Evolutionary conservation across 257 asterid genomes (phyloP).

Genomic region (Paulownia fortunei): DNA sequence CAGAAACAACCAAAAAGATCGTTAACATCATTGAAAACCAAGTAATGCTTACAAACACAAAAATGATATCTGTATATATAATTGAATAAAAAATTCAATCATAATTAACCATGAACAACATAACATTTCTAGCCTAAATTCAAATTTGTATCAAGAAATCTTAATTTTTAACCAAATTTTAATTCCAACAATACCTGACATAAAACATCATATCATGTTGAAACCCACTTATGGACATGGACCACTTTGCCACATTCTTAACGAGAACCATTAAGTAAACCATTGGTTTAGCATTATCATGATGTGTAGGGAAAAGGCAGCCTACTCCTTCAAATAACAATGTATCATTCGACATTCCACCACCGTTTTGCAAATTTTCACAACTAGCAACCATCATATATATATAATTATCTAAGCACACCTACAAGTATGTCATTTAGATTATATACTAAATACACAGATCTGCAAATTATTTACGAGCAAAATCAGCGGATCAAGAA

Average conservation of each 20-base stretch:
- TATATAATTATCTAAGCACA: neutral
- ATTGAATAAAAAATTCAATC: neutral
- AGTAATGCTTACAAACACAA: neutral
- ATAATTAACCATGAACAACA: neutral
- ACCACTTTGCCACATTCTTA: conserved; percentile 5
- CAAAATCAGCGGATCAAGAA: conserved; percentile 4
- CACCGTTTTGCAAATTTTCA: neutral
- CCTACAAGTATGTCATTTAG: neutral
- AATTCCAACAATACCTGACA: neutral
- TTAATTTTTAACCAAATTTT: neutral
- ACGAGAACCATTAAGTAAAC: neutral
- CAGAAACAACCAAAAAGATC: neutral
- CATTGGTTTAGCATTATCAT: neutral
- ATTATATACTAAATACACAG: neutral
- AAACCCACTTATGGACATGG: neutral
- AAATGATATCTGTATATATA: neutral
- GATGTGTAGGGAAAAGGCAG: neutral
- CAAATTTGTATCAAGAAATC: neutral
- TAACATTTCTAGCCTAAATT: neutral
- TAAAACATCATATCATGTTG: neutral
- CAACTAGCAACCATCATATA: neutral
- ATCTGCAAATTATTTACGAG: conserved; percentile 3
- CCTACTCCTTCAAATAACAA: neutral
- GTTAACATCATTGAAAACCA: neutral
- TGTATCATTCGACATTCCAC: neutral